Evolutionary conservation across 495 filamentous ascomycete genomes (phyloP).

Genomic region (Patellaria atrata): DNA sequence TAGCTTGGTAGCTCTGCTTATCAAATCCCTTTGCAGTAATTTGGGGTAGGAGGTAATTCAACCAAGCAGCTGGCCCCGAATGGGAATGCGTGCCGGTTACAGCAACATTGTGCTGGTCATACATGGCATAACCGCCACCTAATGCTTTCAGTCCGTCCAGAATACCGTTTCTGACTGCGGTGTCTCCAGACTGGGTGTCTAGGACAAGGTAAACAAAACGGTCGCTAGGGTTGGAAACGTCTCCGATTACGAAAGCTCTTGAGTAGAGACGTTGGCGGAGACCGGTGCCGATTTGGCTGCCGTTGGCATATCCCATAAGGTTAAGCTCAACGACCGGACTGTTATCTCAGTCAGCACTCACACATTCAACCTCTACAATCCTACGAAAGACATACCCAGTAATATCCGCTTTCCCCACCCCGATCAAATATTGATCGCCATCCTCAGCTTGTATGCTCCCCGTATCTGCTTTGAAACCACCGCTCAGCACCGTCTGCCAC

Average conservation of each 20-base stretch:
- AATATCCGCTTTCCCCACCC: slow-evolving; percentile 87
- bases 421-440: slow-evolving; percentile 56
- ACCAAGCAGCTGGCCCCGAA: slow-evolving; percentile 82
- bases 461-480: too few species aligned
- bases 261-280: slow-evolving; percentile 83
- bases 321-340: slow-evolving; percentile 83
- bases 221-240: slow-evolving; percentile 46
- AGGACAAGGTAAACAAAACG: slow-evolving; percentile 81
- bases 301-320: slow-evolving; percentile 84
- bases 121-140: slow-evolving; percentile 55
- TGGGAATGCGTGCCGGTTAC: slow-evolving; percentile 91
- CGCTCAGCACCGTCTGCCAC: too few species aligned
- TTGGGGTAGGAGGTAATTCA: slow-evolving; percentile 92
- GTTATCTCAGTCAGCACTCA: too few species aligned
- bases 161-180: slow-evolving; percentile 76
- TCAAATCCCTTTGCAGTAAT: slow-evolving; percentile 85
- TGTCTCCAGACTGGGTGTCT: slow-evolving; percentile 83
- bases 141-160: slow-evolving; percentile 52
- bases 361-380: too few species aligned
- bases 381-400: slow-evolving; percentile 53
- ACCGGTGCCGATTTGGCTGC: slow-evolving; percentile 74
- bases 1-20: slow-evolving; percentile 74
- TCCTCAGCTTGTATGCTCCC: too few species aligned
- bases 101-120: slow-evolving; percentile 73
- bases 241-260: slow-evolving; percentile 77